A percentile compares a stretch with the other conserved stretches of the same genome.
Conservation (phyloP, 345 rosid genomes). For the Salix suchowensis region DNA sequence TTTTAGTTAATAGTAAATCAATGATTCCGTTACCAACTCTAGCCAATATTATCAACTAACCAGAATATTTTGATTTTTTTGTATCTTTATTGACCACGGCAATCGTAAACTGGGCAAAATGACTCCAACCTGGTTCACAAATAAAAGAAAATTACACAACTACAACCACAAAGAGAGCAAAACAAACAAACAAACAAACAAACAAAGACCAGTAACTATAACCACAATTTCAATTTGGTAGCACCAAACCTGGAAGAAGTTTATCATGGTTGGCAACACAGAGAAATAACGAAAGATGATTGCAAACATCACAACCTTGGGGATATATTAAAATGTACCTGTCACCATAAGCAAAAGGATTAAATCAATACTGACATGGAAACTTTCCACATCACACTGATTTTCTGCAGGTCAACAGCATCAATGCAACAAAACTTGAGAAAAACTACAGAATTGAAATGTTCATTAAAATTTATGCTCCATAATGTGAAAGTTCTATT, state of each 20-base stretch:
- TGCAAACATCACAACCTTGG: slow-evolving; percentile 83
- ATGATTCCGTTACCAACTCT: background rate
- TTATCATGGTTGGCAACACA: slow-evolving; percentile 88
- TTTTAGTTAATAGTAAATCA: slow-evolving; percentile 22
- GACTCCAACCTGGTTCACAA: slow-evolving; percentile 77
- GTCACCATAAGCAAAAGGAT: slow-evolving; percentile 17
- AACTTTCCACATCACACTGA: background rate
- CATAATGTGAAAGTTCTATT: background rate
- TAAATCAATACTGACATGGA: slow-evolving; percentile 7
- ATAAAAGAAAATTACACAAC: slow-evolving; percentile 6
- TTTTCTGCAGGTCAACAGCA: background rate
- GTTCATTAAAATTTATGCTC: background rate
- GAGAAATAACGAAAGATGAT: slow-evolving; percentile 88
- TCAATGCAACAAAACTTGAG: background rate
- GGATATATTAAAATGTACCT: slow-evolving; percentile 94
- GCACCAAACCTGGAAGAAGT: slow-evolving; percentile 81
- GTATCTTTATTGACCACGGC: slow-evolving; percentile 88
- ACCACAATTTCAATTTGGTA: background rate
- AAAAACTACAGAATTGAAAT: background rate
- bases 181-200: background rate
- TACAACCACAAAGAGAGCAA: background rate
- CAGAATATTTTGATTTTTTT: slow-evolving; percentile 83
- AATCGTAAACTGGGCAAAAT: slow-evolving; percentile 92
- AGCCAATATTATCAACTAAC: slow-evolving; percentile 35
- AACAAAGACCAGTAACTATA: background rate